Evolutionary conservation across 1,139 yeast species (phyloP), one percentile per base, ranked within the genome.

Genomic region (Yarrowia galli): DNA sequence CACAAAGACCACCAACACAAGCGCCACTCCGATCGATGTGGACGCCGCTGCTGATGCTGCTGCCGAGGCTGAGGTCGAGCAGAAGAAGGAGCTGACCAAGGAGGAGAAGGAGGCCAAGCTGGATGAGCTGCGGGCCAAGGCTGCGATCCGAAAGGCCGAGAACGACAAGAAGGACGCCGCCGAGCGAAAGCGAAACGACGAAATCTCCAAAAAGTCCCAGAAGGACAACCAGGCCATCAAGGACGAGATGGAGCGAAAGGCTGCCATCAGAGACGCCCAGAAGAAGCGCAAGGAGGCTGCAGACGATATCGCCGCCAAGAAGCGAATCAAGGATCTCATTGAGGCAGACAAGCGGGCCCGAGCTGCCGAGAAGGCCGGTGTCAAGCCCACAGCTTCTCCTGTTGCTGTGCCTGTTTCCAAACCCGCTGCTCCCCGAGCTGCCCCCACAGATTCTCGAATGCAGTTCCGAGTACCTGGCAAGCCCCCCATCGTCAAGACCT

Each of bases 281-380:
- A 72, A 73, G 45, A 74, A 79, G 36, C 72, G 74, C 40, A 71
- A 73, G 54, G 78, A 77, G 69, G 76, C 73, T 3, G 69, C 68
- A n/a, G 79, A 76, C 56, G 81, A 79, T 45, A 72, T 72, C 3
- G 69, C 71, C n/a, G 81, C 80, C 38, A 76, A 75, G 69, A 74
- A 74, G 69, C 70, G 78, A 38, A 75, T 79, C 65, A 73, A 73
- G 69, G 79, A 75, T 38, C 76, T 73, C 66, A 78, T 79, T 67
- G 81, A 78, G 67, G 80, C 79, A 25, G 82, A 79, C 67, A 75
- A 73, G 69, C 71, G 74, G 18, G 79, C 77, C 16, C 70, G 82
- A 54, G 71, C 72, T 58, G 75, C 72, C 28, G 70, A 71, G 49
- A 65, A 71, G 58, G 71, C 71, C 40, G 69, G 69, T 35, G 67